Percentiles rank a stretch among this genome's conserved stretches.
Evolutionary conservation across 2,329 filamentous ascomycete genomes (phyloP).

Genomic region (Biscogniauxia marginata): DNA sequence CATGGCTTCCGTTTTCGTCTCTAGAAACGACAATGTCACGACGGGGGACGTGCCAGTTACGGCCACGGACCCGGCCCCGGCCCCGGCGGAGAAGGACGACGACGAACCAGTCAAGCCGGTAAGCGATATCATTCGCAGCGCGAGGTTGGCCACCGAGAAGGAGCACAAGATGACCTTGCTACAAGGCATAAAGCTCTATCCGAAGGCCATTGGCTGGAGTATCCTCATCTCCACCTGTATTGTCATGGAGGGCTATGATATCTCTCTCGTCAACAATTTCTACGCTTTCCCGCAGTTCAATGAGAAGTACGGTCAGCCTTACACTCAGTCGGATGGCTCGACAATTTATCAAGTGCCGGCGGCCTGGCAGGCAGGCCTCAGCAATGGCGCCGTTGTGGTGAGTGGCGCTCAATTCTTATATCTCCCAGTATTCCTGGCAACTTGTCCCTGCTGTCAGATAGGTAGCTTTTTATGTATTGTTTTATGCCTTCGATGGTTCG

Average conservation of each 20-base stretch:
- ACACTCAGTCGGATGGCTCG: conserved; percentile 37
- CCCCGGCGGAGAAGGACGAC: conserved; percentile 12
- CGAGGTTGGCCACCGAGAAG: conserved; percentile 54
- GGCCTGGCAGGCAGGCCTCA: conserved; percentile 61
- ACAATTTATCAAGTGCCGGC: conserved; percentile 54
- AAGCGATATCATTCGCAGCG: conserved; percentile 42
- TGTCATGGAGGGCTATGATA: conserved; percentile 87
- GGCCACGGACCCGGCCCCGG: conserved; percentile 3
- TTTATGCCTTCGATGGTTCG: neutral
- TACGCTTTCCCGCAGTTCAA: conserved; percentile 61
- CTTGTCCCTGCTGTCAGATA: neutral
- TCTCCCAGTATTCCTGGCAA: neutral
- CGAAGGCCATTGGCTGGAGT: conserved; percentile 82
- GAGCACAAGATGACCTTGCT: conserved; percentile 69
- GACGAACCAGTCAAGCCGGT: conserved; percentile 24
- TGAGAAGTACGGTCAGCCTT: conserved; percentile 53
- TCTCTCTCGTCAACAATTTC: conserved; percentile 79
- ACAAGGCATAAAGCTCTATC: conserved; percentile 79
- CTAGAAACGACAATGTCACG: conserved; percentile 4
- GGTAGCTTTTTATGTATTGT: neutral
- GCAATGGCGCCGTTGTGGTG: conserved; percentile 43
- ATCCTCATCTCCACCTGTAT: conserved; percentile 87
- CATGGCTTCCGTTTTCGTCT: neutral
- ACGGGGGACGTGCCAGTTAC: conserved; percentile 7
- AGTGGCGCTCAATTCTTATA: conserved; percentile 15